Base-by-base conservation (phyloP, 2,329 filamentous ascomycete species). In the Raffaelea deltoideospora region DNA sequence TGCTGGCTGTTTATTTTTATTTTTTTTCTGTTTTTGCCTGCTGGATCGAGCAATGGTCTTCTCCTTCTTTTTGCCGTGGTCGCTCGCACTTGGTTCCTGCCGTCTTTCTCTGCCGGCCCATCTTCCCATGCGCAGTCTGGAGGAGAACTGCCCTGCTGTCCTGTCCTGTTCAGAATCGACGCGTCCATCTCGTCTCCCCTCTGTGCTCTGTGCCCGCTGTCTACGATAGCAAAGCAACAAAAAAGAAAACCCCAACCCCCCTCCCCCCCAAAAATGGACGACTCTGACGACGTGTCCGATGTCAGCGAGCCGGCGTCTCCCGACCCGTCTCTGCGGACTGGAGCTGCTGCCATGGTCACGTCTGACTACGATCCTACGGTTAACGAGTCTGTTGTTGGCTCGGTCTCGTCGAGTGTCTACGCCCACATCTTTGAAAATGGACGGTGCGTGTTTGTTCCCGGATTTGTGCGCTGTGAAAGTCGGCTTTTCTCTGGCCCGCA, bases 311-410 rank as follows among this genome's bases (percentile, higher is more conserved):
- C 43, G 9, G 44, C 41, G 4, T 47, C 45, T 21, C 37, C 41
- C 21, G 35, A 33, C 4, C 29, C 33, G 7, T 46, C 45, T 13
- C 4, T 45, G 20, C 37, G 41, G 9, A 38, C 41, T 0, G 40
- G 39, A 9, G 43, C 44, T 10, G 35, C 42, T 20, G 51, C 53
- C 34, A 32, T 31, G 19, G 46, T 49, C 41, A 56, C 55, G 14
- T 63, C 60, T 17, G 59, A 62, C 43, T 63, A 61, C 40, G 56
- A 48, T 19, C 53, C 51, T 5, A 58, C 57, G 9, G 31, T 53
- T 38, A 53, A 47, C 28, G 54, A 50, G 13, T 61, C 57, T 8
- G 34, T 54, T 30, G 45, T 48, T 18, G 51, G 54, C 10, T 62
- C 59, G 11, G 55, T 62, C 37, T 60, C 58, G 3, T 60, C 58